phyloP scores from a whole-genome alignment of 768 basidiomycete genomes.

The Butyriboletus loyo region DNA sequence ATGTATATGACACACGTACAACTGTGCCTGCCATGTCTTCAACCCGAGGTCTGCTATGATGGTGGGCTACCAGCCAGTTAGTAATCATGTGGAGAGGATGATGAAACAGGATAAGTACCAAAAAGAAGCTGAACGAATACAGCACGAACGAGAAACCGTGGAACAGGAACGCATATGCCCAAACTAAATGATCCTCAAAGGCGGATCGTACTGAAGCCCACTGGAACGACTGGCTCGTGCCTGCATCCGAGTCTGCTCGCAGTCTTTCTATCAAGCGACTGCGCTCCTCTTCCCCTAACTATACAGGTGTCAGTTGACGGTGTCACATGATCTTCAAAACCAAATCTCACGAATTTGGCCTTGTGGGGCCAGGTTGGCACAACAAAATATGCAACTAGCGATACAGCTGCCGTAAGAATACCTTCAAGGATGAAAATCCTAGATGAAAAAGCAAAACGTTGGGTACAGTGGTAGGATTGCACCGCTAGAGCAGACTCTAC shows the following conservation, averaged over 20 bases:
- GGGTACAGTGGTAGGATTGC: not conserved
- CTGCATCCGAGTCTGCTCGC: conserved; percentile 52
- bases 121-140: conserved; percentile 57
- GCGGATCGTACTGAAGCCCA: conserved; percentile 59
- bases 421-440: conserved; percentile 64
- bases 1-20: conserved; percentile 35
- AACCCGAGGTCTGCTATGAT: conserved; percentile 59
- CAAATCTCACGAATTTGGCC: conserved; percentile 48
- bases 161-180: conserved; percentile 59
- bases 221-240: conserved; percentile 49
- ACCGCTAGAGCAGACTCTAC: conserved; percentile 22
- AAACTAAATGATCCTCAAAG: conserved; percentile 54
- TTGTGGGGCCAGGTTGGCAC: conserved; percentile 60
- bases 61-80: conserved; percentile 42
- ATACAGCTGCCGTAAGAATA: conserved; percentile 46
- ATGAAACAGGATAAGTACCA: conserved; percentile 31
- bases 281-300: conserved; percentile 55
- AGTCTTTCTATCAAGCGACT: conserved; percentile 47
- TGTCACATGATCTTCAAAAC: not conserved
- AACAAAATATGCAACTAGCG: conserved; percentile 48
- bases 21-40: conserved; percentile 56
- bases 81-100: not conserved
- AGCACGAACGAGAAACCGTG: conserved; percentile 60
- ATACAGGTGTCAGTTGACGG: not conserved
- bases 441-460: not conserved